phyloP scores from a whole-genome alignment of 2,329 filamentous ascomycete species.

The Rachicladosporium sp. region DNA sequence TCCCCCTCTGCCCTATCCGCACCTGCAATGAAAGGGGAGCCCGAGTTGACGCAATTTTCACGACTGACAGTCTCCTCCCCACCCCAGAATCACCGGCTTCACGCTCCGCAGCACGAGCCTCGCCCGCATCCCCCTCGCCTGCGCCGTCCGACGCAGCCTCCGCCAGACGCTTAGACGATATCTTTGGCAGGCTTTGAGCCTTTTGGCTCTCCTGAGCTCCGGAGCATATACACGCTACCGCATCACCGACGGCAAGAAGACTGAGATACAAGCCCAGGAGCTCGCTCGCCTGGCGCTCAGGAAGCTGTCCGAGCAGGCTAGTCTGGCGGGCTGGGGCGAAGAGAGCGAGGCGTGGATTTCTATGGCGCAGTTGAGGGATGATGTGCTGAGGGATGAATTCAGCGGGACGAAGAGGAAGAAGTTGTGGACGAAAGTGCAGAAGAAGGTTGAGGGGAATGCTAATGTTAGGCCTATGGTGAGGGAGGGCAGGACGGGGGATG shows the following conservation, averaged over 20 bases:
- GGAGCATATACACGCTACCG: slow-evolving; percentile 51
- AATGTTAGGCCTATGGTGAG: slow-evolving; percentile 74
- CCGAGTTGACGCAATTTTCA: slow-evolving; percentile 2
- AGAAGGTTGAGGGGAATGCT: slow-evolving; percentile 82
- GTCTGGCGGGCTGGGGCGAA: slow-evolving; percentile 57
- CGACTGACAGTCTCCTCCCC: slow-evolving; percentile 76
- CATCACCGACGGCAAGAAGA: slow-evolving; percentile 51
- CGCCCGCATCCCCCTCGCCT: slow-evolving; percentile 79
- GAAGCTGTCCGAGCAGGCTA: slow-evolving; percentile 70
- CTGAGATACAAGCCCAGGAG: slow-evolving; percentile 62
- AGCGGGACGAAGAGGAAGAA: slow-evolving; percentile 61
- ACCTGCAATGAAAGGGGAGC: slow-evolving; percentile 2
- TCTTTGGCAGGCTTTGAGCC: slow-evolving; percentile 68
- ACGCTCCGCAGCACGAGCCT: slow-evolving; percentile 75
- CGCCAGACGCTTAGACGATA: slow-evolving; percentile 71
- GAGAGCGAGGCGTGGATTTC: slow-evolving; percentile 66
- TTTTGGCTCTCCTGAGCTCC: slow-evolving; percentile 39
- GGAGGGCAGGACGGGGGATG: slow-evolving; percentile 42
- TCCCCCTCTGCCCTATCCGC: slow-evolving; percentile 11
- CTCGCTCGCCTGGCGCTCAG: slow-evolving; percentile 78
- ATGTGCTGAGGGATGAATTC: slow-evolving; percentile 75
- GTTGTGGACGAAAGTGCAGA: slow-evolving; percentile 72
- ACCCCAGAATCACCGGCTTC: slow-evolving; percentile 47
- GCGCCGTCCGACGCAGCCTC: slow-evolving; percentile 66
- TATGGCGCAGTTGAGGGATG: slow-evolving; percentile 79